phyloP scores from a whole-genome alignment of 176 grass and related monocot species.

The Raddia guianensis region DNA sequence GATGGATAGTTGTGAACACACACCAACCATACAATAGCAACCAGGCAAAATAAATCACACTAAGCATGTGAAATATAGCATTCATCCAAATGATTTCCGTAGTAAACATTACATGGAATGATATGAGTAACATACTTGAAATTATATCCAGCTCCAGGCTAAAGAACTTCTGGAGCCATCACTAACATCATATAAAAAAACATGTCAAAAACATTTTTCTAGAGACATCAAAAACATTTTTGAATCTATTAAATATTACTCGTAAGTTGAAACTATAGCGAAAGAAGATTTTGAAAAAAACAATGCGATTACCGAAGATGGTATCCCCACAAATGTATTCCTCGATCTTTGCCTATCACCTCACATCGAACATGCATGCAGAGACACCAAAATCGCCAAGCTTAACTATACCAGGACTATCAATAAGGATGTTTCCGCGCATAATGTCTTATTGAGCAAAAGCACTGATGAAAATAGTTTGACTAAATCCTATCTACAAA shows the following conservation, averaged over 20 bases:
- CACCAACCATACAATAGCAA: too few relatives aligned
- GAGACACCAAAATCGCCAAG: conserved; percentile 98
- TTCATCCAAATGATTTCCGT: background rate
- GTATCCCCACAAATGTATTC: conserved; percentile 98
- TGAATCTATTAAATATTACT: too few relatives aligned
- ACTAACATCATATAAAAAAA: too few relatives aligned
- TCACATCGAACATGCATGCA: conserved; percentile 97
- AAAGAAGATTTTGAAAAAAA: background rate
- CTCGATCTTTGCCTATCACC: conserved; percentile 96
- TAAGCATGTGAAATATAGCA: background rate
- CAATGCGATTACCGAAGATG: conserved; percentile 71
- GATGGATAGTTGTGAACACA: conserved; percentile 21
- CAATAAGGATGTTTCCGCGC: conserved; percentile 98
- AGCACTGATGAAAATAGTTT: background rate
- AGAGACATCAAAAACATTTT: too few relatives aligned
- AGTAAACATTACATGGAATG: conserved; percentile 5
- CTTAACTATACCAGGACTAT: conserved; percentile 76
- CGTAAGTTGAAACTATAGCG: conserved; percentile 22
- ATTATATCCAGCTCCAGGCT: conserved; percentile 75
- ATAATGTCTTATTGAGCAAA: conserved; percentile 30
- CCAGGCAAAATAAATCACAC: background rate
- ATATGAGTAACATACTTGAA: conserved; percentile 84
- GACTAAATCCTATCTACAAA: background rate
- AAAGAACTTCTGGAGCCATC: too few relatives aligned
- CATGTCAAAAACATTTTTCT: too few relatives aligned